Conservation (phyloP, 2,329 filamentous ascomycete species). For the Fusarium sp. region DNA sequence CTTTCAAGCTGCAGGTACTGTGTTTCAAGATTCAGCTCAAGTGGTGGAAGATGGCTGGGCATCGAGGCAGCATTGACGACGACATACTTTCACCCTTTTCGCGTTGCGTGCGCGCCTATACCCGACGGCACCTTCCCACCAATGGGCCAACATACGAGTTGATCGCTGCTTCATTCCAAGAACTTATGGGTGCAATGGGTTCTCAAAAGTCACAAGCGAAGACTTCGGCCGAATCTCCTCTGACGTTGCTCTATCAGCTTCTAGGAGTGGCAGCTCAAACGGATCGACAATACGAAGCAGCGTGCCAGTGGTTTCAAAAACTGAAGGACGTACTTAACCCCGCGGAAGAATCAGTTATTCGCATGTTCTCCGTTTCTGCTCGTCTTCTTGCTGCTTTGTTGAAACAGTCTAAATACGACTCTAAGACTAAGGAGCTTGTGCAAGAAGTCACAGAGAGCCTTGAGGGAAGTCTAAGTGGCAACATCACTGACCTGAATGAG, state of each 20-base stretch:
- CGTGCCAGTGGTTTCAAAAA: conserved; percentile 66
- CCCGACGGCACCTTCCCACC: conserved; percentile 61
- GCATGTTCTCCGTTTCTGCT: conserved; percentile 65
- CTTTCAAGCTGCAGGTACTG: conserved; percentile 73
- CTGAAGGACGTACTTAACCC: conserved; percentile 56
- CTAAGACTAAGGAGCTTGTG: conserved; percentile 58
- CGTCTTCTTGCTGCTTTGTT: conserved; percentile 67
- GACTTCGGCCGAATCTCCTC: conserved; percentile 57
- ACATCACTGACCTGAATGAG: conserved; percentile 70
- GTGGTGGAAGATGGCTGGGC: conserved; percentile 74
- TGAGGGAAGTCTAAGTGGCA: conserved; percentile 71
- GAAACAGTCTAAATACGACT: conserved; percentile 56
- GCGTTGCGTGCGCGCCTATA: conserved; percentile 71
- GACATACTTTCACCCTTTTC: conserved; percentile 75
- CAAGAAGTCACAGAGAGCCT: conserved; percentile 64
- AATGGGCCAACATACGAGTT: conserved; percentile 55
- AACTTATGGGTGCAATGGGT: conserved; percentile 51
- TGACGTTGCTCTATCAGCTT: conserved; percentile 64
- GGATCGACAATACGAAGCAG: conserved; percentile 61
- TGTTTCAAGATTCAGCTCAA: conserved; percentile 71
- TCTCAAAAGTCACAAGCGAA: conserved; percentile 52
- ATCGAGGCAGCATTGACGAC: conserved; percentile 70
- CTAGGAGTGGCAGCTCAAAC: conserved; percentile 64
- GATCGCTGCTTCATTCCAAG: conserved; percentile 50
- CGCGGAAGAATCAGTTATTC: conserved; percentile 60